These are phyloP conservation scores for Paxillus rubicundulus DNA, from an alignment of 768 basidiomycete species.

Conservation along the genomic window DNA sequence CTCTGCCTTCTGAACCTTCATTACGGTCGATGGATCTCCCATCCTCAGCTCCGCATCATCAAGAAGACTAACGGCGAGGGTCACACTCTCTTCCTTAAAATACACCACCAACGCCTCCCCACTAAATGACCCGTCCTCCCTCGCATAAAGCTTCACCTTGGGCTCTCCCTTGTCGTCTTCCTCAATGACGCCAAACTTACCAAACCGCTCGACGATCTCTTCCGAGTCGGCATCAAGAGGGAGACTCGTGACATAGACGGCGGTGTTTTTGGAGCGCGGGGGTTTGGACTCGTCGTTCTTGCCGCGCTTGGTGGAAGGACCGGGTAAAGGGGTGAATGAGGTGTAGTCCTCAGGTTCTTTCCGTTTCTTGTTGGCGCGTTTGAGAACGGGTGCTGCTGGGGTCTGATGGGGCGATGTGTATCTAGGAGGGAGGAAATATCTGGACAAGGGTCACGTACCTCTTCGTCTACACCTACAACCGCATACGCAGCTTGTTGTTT, in stretches of 20 bases:
- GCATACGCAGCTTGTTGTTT: slow-evolving; percentile 96
- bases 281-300: slow-evolving; percentile 53
- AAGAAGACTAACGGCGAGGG: slow-evolving; percentile 75
- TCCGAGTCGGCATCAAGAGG: slow-evolving; percentile 72
- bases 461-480: slow-evolving; percentile 89
- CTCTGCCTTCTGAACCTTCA: slow-evolving; percentile 74
- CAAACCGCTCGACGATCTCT: slow-evolving; percentile 83
- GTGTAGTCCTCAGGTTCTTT: slow-evolving; percentile 74
- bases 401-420: slow-evolving; percentile 46
- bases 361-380: slow-evolving; percentile 76
- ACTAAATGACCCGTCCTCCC: slow-evolving; percentile 82
- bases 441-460: slow-evolving; percentile 47
- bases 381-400: slow-evolving; percentile 83
- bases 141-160: slow-evolving; percentile 95
- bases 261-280: slow-evolving; percentile 83
- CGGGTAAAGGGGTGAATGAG: slow-evolving; percentile 47
- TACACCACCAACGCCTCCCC: slow-evolving; percentile 96
- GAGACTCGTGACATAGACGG: slow-evolving; percentile 84
- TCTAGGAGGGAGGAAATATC: slow-evolving; percentile 21
- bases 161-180: slow-evolving; percentile 88
- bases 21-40: slow-evolving; percentile 70
- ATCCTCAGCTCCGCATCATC: slow-evolving; percentile 90
- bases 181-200: slow-evolving; percentile 88
- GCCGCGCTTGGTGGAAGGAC: slow-evolving; percentile 66
- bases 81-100: slow-evolving; percentile 96